phyloP scores from a whole-genome alignment of 495 filamentous ascomycete species.

The Lineolata rhizophorae region DNA sequence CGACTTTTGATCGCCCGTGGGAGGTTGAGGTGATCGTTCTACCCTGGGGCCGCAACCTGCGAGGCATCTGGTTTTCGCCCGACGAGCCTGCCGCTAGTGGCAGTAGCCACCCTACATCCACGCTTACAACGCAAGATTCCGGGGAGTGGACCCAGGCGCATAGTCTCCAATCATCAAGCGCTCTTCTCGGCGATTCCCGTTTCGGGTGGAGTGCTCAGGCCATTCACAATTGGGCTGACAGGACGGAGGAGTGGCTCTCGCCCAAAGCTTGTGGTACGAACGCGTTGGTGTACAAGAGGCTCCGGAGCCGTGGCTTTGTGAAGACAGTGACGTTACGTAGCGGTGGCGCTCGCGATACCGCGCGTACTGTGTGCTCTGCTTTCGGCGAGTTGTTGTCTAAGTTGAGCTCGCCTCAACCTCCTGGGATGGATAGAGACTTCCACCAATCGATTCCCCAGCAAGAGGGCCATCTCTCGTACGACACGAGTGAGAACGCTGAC shows the following conservation, averaged over 20 bases:
- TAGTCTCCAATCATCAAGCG: not conserved
- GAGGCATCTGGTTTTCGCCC: conserved; percentile 34
- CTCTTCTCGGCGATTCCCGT: conserved; percentile 1
- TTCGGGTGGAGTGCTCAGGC: conserved; percentile 20
- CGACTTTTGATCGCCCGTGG: conserved; percentile 36
- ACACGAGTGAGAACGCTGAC: no score
- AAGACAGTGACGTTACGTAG: conserved; percentile 30
- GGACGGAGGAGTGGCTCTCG: conserved; percentile 25
- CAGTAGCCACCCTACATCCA: no score
- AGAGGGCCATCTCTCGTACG: conserved; percentile 3
- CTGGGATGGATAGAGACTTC: conserved; percentile 2
- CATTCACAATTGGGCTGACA: conserved; percentile 20
- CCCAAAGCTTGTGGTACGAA: conserved; percentile 33
- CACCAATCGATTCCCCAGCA: conserved; percentile 1
- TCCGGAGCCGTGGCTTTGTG: conserved; percentile 44
- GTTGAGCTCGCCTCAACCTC: conserved; percentile 16
- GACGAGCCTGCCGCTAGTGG: conserved; percentile 22
- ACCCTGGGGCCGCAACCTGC: conserved; percentile 36
- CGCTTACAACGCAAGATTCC: conserved; percentile 16
- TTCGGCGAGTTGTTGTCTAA: conserved; percentile 31
- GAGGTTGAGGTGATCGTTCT: conserved; percentile 45
- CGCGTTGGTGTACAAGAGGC: conserved; percentile 32
- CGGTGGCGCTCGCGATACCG: conserved; percentile 37
- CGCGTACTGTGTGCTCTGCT: conserved; percentile 30
- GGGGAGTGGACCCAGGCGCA: conserved; percentile 38